Conservation (phyloP, 1,284 basidiomycete genomes). For the Caloboletus firmus region DNA sequence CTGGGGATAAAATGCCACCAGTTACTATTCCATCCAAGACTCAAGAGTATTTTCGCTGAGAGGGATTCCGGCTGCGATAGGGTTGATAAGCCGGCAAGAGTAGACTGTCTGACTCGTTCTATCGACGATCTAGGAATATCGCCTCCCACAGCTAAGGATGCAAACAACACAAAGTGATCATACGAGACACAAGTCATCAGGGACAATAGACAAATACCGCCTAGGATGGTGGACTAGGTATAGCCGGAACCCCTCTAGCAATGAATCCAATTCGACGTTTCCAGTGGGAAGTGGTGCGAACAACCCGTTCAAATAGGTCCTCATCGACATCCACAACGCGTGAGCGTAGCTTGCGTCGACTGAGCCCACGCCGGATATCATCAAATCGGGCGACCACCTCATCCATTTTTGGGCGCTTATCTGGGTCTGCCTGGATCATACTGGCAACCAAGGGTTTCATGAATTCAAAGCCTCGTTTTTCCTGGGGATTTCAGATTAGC, state of each 20-base stretch:
- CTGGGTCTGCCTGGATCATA: slow-evolving; percentile 37
- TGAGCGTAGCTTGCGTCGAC: slow-evolving; percentile 29
- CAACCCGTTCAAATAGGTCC: not conserved
- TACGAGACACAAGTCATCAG: not conserved
- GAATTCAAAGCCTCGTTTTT: slow-evolving; percentile 33
- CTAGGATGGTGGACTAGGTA: slow-evolving; percentile 7
- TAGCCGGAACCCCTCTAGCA: not conserved
- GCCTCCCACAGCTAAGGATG: not conserved
- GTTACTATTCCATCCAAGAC: not conserved
- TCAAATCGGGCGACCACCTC: slow-evolving; percentile 36
- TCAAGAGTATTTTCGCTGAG: not conserved
- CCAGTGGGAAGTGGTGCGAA: slow-evolving; percentile 16
- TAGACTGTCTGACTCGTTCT: not conserved
- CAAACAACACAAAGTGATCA: not conserved
- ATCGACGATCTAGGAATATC: not conserved
- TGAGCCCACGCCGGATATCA: slow-evolving; percentile 22
- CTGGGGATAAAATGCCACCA: not conserved
- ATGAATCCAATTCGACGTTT: slow-evolving; percentile 18
- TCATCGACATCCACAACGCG: slow-evolving; percentile 12
- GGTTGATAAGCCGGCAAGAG: not conserved
- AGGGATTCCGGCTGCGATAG: not conserved
- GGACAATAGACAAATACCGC: not conserved
- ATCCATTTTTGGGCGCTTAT: slow-evolving; percentile 36
- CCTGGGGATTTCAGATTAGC: not conserved
- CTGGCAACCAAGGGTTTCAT: slow-evolving; percentile 30